Base-by-base conservation (phyloP, 345 rosid genomes). In the Gossypium stocksii region DNA sequence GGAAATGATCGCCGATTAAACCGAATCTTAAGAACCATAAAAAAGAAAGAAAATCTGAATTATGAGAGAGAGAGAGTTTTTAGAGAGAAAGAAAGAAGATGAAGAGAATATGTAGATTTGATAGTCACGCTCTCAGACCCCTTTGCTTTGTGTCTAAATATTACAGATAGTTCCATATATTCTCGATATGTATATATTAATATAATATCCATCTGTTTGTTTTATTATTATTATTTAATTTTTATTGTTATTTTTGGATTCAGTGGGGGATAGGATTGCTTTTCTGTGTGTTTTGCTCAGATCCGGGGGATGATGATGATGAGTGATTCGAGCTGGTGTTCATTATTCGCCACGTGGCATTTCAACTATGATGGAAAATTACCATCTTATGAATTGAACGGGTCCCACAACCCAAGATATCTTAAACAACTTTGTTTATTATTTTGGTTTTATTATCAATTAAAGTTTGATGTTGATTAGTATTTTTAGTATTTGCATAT, bases 101-200 rank as follows among this genome's bases (percentile, higher is more conserved):
- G 77, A 81, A 83, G 83, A 87, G 89, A 86, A 86, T 80, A 82
- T 78, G 80, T 61, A 79, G 91, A 87, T 86, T 89, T 89, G 91
- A 86, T 87, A 84, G 87, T 87, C 91, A 80, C 88, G 80, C 89
- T 78, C 89, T 77, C 79, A 72, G 82, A 82, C 83, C 82, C 75
- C 76, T 79, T 61, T 43, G 78, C 70, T 79, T 69, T 63, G 78
- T 77, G 81, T 82, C 85, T 73, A 72, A 70, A 80, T 72, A 70
- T 74, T 75, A 65, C 71, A 63, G 25, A 59, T 63, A 56, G 23
- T 46, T 79, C 52, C 52, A 49, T n/a, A n/a, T 71, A 23, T 76
- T 81, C 72, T 34, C 64, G 49, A 27, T 15, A 62, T 61, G n/a
- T n/a, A 41, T 54, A 54, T 14, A 19, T 3, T 34, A 4, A 56